Base-by-base conservation (phyloP, 2,329 filamentous ascomycete genomes). In the Aurifilum marmelostoma region DNA sequence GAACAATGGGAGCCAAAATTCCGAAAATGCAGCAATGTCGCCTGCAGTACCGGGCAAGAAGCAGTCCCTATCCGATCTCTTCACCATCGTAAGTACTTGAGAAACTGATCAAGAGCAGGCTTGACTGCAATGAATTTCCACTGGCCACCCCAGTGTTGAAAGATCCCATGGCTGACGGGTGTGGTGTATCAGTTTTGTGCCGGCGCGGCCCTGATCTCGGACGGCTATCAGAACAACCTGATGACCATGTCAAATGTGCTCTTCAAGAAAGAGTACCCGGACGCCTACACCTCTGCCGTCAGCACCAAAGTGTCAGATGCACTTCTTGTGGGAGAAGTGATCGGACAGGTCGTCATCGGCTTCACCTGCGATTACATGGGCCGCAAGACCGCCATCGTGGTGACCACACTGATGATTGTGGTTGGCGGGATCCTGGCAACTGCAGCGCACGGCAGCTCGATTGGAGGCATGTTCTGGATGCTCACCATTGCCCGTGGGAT, bases 271-370 rank as follows among this genome's bases (percentile, higher is more conserved):
- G 41, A 63, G 41, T 63, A 52, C 29, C 61, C 39, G 24, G 41
- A 27, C 24, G 12, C 75, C 9, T 72, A 83, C 32, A 83, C 82
- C 27, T 76, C 75, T 14, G 73, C 78, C 14, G 83, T 85, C 73
- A 84, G 84, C 73, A 80, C 82, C 2, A 80, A 85, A 7, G 61
- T 63, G n/a, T 63, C 61, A 2, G 16, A 34, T 34, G 37, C 59
- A 29, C 85, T 84, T 70, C 78, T 87, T 6, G 82, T 88, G 64
- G 87, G 86, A 61, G 83, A 85, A 76, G 86, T 87, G 67, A 76
- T 87, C 64, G 86, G 86, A 64, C 88, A 87, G 81, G 75, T 88
- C 9, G 77, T 82, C 71, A 87, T 88, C 69, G 84, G 85, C 8
- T 76, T 82, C 12, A 73, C 84, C 8, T 83, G 84, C 71, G 85